phyloP scores from a whole-genome alignment of 257 asterid species.

The Solanum bulbocastanum region DNA sequence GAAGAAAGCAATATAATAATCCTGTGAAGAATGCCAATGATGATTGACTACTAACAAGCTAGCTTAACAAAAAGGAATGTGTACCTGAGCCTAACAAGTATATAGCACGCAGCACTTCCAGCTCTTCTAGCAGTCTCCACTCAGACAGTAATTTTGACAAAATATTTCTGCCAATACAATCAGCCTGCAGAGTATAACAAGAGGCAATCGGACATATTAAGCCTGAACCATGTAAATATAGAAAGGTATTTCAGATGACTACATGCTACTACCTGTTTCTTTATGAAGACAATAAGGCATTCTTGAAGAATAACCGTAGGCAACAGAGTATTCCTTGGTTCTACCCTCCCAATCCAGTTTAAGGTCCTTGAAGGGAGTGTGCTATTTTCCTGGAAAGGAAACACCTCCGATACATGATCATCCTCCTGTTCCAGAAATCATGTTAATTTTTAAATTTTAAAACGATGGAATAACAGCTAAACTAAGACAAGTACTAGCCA shows the following conservation, averaged over 20 bases:
- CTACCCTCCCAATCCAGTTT: conserved; percentile 56
- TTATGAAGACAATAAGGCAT: conserved; percentile 66
- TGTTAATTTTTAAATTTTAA: not conserved
- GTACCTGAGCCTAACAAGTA: conserved; percentile 96
- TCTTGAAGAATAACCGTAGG: conserved; percentile 82
- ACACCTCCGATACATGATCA: conserved; percentile 56
- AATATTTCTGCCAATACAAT: conserved; percentile 76
- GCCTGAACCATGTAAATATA: not conserved
- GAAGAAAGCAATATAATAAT: conserved; percentile 13
- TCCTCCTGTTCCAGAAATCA: conserved; percentile 50
- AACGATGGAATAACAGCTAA: conserved; percentile 6
- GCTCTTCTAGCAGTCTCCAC: conserved; percentile 89
- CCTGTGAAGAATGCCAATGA: not conserved
- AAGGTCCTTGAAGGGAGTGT: conserved; percentile 75
- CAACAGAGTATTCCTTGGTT: conserved; percentile 55
- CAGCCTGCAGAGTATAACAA: conserved; percentile 51
- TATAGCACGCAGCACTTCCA: conserved; percentile 82
- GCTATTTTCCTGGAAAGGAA: conserved; percentile 90
- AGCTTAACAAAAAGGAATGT: not conserved
- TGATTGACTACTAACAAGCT: not conserved
- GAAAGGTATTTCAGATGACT: not conserved
- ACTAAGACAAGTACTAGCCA: not conserved
- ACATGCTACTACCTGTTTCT: conserved; percentile 56
- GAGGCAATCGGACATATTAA: not conserved
- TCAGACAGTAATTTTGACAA: conserved; percentile 69